Conservation (phyloP, 2,329 filamentous ascomycete genomes). For the Sporothrix humicola region DNA sequence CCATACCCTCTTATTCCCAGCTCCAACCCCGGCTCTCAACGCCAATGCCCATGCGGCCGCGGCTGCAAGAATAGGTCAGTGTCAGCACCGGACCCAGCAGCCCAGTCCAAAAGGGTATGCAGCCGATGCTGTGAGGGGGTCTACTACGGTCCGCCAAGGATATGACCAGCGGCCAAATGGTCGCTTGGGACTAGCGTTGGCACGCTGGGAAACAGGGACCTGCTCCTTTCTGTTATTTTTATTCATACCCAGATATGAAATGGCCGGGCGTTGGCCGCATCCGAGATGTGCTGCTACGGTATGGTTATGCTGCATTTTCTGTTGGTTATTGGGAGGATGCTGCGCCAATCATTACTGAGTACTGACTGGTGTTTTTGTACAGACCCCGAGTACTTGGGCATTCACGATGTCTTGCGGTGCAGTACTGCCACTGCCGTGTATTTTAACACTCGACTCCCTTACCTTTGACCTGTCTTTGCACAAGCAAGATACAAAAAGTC, state of each 20-base stretch:
- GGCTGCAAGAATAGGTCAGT: conserved; percentile 13
- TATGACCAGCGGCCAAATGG: neutral
- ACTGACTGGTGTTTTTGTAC: neutral
- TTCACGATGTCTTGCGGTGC: neutral
- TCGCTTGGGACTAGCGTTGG: conserved; percentile 20
- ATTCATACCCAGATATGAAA: conserved; percentile 10
- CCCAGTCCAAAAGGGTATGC: conserved; percentile 22
- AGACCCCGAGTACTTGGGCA: neutral
- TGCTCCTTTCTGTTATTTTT: neutral
- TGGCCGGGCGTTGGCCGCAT: neutral
- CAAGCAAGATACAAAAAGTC: neutral
- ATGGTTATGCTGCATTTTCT: neutral
- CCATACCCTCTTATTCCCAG: neutral
- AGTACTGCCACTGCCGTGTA: neutral
- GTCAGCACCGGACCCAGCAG: neutral
- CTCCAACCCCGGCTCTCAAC: neutral
- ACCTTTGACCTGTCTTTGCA: neutral
- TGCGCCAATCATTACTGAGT: neutral
- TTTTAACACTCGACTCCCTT: too few species aligned
- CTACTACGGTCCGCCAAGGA: conserved; percentile 4
- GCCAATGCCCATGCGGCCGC: neutral
- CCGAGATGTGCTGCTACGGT: neutral
- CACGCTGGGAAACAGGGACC: conserved; percentile 1
- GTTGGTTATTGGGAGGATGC: too few species aligned
- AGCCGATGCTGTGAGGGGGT: conserved; percentile 10